Conservation (phyloP, 805 yeast genomes). For the Pichia rugopelliculosa region DNA sequence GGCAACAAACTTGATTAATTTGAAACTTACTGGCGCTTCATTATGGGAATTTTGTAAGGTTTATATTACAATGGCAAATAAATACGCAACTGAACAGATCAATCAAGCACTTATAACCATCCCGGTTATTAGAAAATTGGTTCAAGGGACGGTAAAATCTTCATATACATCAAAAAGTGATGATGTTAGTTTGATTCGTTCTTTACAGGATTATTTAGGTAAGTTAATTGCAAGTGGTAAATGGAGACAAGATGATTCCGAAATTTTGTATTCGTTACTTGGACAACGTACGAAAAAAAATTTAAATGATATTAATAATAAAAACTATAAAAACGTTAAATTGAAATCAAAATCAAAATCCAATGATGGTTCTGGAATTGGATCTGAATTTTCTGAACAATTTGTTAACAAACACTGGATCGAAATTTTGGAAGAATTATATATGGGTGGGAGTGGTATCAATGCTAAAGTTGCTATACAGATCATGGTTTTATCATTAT, state of each 20-base stretch:
- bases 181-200: constrained; percentile 36
- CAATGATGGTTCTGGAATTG: constrained; percentile 11
- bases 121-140: constrained; percentile 39
- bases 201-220: constrained; percentile 47
- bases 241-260: constrained; percentile 39
- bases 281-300: constrained; percentile 30
- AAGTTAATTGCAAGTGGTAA: constrained; percentile 39
- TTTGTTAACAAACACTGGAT: constrained; percentile 55
- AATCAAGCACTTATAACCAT: constrained; percentile 27
- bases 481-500: constrained; percentile 44
- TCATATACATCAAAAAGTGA: constrained; percentile 43
- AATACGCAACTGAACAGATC: constrained; percentile 11
- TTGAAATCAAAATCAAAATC: neutral
- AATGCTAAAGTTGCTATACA: constrained; percentile 40
- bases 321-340: constrained; percentile 12
- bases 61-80: constrained; percentile 36
- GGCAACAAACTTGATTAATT: constrained; percentile 44
- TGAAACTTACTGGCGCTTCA: constrained; percentile 51
- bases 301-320: constrained; percentile 13
- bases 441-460: constrained; percentile 48
- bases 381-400: constrained; percentile 39
- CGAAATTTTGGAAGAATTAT: constrained; percentile 49
- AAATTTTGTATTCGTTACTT: constrained; percentile 37
- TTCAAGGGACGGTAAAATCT: constrained; percentile 48
- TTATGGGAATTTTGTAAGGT: constrained; percentile 59